Base-by-base conservation (phyloP, 2,329 filamentous ascomycete species). In the Exophiala lecanii-corni region DNA sequence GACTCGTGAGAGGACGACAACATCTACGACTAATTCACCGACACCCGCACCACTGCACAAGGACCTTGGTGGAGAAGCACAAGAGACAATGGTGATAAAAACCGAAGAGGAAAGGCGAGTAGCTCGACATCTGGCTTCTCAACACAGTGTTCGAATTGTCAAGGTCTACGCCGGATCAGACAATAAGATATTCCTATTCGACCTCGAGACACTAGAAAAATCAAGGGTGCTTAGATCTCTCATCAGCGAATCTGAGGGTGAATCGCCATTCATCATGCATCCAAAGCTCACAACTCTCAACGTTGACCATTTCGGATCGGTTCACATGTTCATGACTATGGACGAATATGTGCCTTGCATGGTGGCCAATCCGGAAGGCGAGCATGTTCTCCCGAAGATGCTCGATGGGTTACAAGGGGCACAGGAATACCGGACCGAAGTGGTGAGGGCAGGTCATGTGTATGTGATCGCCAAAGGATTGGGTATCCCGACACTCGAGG, bases 261-360 rank as follows among this genome's bases (percentile, higher is more conserved):
- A 49, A 9, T 35, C 40, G 12, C 25, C 47, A 9, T 55, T 41
- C 33, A 51, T 53, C 40, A 55, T 53, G 52, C 50, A 52, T 20
- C 52, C 52, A 28, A 28, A 38, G 25, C 41, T 55, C 13, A 36
- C 42, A 9, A 39, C 37, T 18, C 43, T 50, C 17, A 26, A 44
- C 15, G 31, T 41, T 7, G 21, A 42, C 21, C 45, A 55, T 19
- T 53, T 51, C 34, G 33, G 42, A 3, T 41, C 52, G 4, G 42
- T 55, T n/a, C 20, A 39, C 19, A 37, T 51, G 13, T 55, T 41
- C 34, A 32, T 55, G 2, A 23, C 51, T 9, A 39, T 30, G 13
- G 37, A 45, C 10, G 52, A 53, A 35, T 55, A 55, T 40, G 35
- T 45, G 17, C 52, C 52, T 6, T 36, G 39, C 6, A 32, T 49